Evolutionary conservation across 1,284 basidiomycete species (phyloP).

Genomic region (Leucoagaricus sp.): DNA sequence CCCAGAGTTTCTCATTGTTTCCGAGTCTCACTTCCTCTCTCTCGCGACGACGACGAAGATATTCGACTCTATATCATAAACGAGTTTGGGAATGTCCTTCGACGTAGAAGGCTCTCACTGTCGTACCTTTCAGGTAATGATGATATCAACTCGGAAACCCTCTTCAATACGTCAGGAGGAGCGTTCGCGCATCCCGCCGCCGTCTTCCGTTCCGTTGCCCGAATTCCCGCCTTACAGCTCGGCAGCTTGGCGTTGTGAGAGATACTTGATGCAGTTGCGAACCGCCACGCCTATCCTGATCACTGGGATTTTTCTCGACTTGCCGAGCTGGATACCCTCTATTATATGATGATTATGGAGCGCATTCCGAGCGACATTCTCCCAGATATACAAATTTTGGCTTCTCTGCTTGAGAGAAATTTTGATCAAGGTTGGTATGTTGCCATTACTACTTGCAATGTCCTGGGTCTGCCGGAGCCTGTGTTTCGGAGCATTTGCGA

Average conservation of each 20-base stretch:
- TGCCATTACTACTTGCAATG: neutral
- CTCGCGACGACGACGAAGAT: neutral
- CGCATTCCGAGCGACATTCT: neutral
- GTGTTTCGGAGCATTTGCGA: neutral
- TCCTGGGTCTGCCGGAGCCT: neutral
- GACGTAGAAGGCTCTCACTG: neutral
- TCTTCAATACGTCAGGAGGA: conserved; percentile 3
- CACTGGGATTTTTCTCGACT: neutral
- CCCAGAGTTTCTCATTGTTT: too few relatives aligned
- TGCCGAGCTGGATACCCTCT: neutral
- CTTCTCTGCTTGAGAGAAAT: neutral
- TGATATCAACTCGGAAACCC: conserved; percentile 2
- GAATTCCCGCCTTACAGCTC: neutral
- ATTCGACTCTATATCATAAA: neutral
- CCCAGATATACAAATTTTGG: neutral
- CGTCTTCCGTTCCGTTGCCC: conserved; percentile 3
- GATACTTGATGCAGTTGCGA: neutral
- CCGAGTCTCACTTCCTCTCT: neutral
- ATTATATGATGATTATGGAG: neutral
- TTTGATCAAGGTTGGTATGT: neutral
- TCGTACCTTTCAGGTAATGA: neutral
- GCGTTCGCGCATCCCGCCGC: conserved; percentile 11
- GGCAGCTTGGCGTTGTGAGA: neutral
- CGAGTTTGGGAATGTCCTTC: conserved; percentile 6
- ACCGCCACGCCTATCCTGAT: neutral